Evolutionary conservation across 352 stramenopile genomes (phyloP), one percentile per base, ranked within the genome.

Genomic region (Globisporangium spiculum): DNA sequence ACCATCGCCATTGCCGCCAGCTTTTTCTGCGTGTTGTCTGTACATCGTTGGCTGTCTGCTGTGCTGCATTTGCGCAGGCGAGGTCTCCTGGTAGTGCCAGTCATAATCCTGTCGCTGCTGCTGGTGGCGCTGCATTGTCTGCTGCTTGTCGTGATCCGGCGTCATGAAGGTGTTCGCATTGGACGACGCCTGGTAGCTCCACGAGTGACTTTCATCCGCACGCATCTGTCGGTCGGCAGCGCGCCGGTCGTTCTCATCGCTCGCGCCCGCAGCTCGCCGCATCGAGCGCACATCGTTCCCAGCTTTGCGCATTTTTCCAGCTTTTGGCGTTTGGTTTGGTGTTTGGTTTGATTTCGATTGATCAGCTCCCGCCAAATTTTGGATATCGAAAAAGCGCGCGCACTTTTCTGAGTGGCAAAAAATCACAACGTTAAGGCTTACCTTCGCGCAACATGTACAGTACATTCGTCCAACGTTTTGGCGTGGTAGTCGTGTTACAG

Each of bases 61-160:
- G 34, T 69, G 56, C 46, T 64, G 57, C 46, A 60, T 70, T 36
- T 65, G 65, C 24, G 65, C 57, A 4, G 65, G 65, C 22, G 65
- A 57, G 1, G 57, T 70, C 65, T 70, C 65, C 65, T 70, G 65
- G 65, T 65, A 70, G 57, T 70, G 65, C 65, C 65, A 70, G 0
- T 70, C 65, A 38, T 30, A 44, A 16, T 34, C 50, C 3, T 24
- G 52, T 20, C 22, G 62, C 18, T 50, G 34, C 12, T 54, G 36
- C 36, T 44, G 32, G 16, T 44, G 62, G n/a, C 32, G 58, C n/a
- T n/a, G n/a, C 27, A 4, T 32, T 50, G 41, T 46, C 16, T 12
- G 12, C 3, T 50, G 27, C 24, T 30, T 26, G 18, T 67, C 63
- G 52, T 68, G 63, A 24, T 63, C 63, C 22, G 63, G 63, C 20